Evolutionary conservation across 2,329 filamentous ascomycete species (phyloP).

Genomic region (Amesomyces nigricolor): DNA sequence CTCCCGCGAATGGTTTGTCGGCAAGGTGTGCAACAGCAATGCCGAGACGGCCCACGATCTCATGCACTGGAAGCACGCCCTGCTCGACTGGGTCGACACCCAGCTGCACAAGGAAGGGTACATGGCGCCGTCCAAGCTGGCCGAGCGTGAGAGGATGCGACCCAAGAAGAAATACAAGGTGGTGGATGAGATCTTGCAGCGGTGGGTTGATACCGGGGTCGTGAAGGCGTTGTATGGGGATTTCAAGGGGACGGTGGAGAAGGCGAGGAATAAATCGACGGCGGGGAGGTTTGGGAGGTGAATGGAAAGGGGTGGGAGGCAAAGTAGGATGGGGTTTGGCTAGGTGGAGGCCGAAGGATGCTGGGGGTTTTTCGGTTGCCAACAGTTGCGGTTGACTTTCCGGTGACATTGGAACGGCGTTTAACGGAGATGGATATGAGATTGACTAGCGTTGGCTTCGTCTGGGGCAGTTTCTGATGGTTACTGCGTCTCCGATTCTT

Average conservation of each 20-base stretch:
- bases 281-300: conserved; percentile 20
- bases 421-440: too few relatives aligned
- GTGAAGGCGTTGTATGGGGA: conserved; percentile 58
- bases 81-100: conserved; percentile 66
- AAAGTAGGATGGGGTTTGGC: too few relatives aligned
- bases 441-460: too few relatives aligned
- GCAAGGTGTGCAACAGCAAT: conserved; percentile 39
- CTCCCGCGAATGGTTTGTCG: conserved; percentile 39
- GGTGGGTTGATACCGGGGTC: conserved; percentile 55
- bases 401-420: too few relatives aligned
- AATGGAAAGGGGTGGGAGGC: too few relatives aligned
- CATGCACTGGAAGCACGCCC: conserved; percentile 68
- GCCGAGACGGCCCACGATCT: conserved; percentile 66
- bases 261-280: conserved; percentile 45
- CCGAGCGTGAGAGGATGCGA: conserved; percentile 57
- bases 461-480: too few relatives aligned
- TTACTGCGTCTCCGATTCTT: too few relatives aligned
- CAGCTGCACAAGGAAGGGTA: conserved; percentile 55
- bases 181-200: conserved; percentile 58
- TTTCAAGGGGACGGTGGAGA: conserved; percentile 58
- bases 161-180: conserved; percentile 52
- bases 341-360: too few relatives aligned
- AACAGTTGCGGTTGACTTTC: too few relatives aligned
- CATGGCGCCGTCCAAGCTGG: conserved; percentile 48
- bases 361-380: too few relatives aligned